These are phyloP conservation scores for Clavaria fumosa DNA, from an alignment of 768 basidiomycete species.

Conservation along the genomic window DNA sequence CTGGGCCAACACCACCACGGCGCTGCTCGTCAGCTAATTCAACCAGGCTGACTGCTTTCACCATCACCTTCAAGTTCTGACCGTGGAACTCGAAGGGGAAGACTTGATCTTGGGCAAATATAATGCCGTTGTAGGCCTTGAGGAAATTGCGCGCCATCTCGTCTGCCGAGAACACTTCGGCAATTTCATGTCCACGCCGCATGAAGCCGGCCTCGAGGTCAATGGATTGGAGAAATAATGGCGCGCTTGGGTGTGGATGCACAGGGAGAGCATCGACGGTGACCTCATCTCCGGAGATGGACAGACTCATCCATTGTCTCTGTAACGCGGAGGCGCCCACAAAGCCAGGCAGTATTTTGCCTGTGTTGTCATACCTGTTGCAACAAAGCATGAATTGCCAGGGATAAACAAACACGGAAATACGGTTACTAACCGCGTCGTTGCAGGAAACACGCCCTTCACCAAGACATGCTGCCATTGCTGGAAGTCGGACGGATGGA, in stretches of 20 bases:
- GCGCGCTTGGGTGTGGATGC: constrained; percentile 32
- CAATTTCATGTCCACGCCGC: constrained; percentile 34
- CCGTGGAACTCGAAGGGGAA: constrained; percentile 84
- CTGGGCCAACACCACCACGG: constrained; percentile 21
- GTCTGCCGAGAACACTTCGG: constrained; percentile 72
- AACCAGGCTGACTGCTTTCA: constrained; percentile 43
- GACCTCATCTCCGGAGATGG: constrained; percentile 59
- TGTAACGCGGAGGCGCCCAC: constrained; percentile 70
- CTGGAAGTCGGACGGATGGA: constrained; percentile 62
- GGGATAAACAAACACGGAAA: background rate
- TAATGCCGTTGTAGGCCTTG: constrained; percentile 54
- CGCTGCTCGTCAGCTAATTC: constrained; percentile 52
- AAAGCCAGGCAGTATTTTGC: constrained; percentile 46
- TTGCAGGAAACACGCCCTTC: constrained; percentile 56
- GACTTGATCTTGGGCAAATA: constrained; percentile 54
- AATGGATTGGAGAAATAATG: constrained; percentile 57
- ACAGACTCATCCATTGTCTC: constrained; percentile 83
- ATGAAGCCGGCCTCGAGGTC: constrained; percentile 68
- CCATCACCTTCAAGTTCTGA: constrained; percentile 56
- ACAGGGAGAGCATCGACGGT: constrained; percentile 49
- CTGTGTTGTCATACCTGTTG: constrained; percentile 63
- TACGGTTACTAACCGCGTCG: constrained; percentile 52
- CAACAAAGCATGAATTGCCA: background rate
- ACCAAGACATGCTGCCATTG: constrained; percentile 61
- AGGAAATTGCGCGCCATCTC: constrained; percentile 68